Evolutionary conservation across 805 yeast species (phyloP), one percentile per base, ranked within the genome.

Genomic region (Yarrowia deformans): DNA sequence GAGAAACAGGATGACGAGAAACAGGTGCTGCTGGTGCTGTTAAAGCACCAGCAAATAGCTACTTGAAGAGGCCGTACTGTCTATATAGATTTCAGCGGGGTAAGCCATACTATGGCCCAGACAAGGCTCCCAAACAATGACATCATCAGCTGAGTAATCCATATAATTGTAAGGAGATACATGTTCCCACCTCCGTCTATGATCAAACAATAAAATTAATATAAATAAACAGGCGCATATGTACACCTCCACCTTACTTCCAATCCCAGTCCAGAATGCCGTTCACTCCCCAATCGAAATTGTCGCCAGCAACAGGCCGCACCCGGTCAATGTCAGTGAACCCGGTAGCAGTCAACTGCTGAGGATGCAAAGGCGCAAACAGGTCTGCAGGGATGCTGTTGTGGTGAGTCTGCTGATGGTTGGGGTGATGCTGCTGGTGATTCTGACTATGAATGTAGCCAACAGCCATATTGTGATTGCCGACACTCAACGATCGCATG

Each of bases 231-330:
- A 49, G 16, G 55, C 54, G 29, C 54, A n/a, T 50, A 50, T 50
- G 39, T 50, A 54, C 58, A 35, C n/a, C 8, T 13, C 9, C 19
- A 7, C 19, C 43, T 40, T 39, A 48, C 46, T 48, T 48, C 68
- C 68, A 63, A 16, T 63, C 68, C 68, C 68, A 63, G 37, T 63
- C 68, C 39, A 63, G 14, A 39, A 63, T 48, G 3, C 68, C 68
- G 32, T 48, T 48, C 13, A 63, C 68, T 19, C 68, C 56, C 68
- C 55, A 63, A 40, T 63, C 68, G 29, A 63, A 49, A 16, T 48
- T 19, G 14, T 46, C 55, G 0, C 48, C 55, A 10, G 19, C 29
- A 8, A 18, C 14, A 4, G 52, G 56, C n/a, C 56, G 45, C 48
- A 63, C 56, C 56, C 29, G 48, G 48, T 63, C 68, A 48, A 63